Evolutionary conservation across 139 green algal genomes (phyloP).

Genomic region (Chlorella sp.): DNA sequence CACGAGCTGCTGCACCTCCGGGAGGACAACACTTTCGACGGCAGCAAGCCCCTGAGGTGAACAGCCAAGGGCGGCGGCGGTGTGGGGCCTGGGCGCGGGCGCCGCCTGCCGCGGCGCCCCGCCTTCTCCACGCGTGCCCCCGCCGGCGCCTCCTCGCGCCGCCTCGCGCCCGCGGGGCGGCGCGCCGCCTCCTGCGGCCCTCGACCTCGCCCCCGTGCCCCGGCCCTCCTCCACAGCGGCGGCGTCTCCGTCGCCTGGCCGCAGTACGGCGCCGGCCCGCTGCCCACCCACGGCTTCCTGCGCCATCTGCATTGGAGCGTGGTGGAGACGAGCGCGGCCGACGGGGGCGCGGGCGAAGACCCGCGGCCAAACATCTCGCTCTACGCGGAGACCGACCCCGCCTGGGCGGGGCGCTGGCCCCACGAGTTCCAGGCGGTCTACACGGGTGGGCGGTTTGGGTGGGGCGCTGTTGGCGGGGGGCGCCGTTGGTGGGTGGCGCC

Average conservation of each 20-base stretch:
- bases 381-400: constrained; percentile 12
- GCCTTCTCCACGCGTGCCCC: background rate
- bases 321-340: constrained; percentile 18
- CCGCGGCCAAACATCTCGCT: constrained; percentile 24
- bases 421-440: constrained; percentile 50
- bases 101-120: background rate
- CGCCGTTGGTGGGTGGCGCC: too few relatives aligned
- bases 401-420: constrained; percentile 26
- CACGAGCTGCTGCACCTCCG: constrained; percentile 43
- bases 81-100: too few relatives aligned
- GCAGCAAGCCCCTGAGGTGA: constrained; percentile 31
- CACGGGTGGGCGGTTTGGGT: too few relatives aligned
- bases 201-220: background rate
- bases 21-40: constrained; percentile 34
- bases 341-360: background rate
- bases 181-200: background rate
- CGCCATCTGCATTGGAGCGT: constrained; percentile 50
- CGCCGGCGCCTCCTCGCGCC: background rate
- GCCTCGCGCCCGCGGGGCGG: too few relatives aligned
- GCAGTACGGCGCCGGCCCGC: constrained; percentile 24
- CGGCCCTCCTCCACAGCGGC: constrained; percentile 20
- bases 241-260: constrained; percentile 46
- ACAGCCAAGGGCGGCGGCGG: too few relatives aligned
- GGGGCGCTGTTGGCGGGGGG: too few relatives aligned
- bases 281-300: constrained; percentile 48